Base-by-base conservation (phyloP, 768 basidiomycete species). In the Naganishia vaughanmartiniae region DNA sequence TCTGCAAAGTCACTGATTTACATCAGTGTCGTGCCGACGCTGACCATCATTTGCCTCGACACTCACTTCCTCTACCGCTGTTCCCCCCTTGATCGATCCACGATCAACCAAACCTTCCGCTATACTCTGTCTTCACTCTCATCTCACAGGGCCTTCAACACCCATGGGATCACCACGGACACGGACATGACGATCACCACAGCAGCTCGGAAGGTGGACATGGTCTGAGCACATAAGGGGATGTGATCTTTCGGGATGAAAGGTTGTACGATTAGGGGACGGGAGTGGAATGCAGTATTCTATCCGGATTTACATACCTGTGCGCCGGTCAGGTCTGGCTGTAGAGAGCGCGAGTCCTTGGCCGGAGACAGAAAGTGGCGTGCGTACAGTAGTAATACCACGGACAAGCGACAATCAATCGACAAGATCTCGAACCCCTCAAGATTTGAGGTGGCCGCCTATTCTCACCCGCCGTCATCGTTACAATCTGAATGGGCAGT, bases 111-210 rank as follows among this genome's bases (percentile, higher is more conserved):
- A 30, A 24, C 19, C 28, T 45, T 2, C 34, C 19, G 24, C 19
- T 26, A 4, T 46, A 45, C 42, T 45, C 26, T 60, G 30, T 28
- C 19, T 39, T 26, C 53, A 33, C 30, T 28, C 39, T 31, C 26
- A 19, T 53, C 36, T 9, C 42, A 57, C 72, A 80, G 79, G 80
- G 80, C 66, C 69, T 75, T 46, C 73, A 77, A 73, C 87, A 88
- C 80, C 87, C 87, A 69, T 88, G 87, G 87, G 87, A 88, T 75
- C 86, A 83, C 26, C 87, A 87, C 70, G 76, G 76, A 45, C 76
- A 78, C 33, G 51, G 28, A 21, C 67, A 68, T 42, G 75, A 78
- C 26, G 54, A 33, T 21, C 67, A 68, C 55, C 54, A 68, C 42
- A 42, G 39, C 26, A 42, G 39, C 17, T 63, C 60, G 15, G 60